Percentiles rank a stretch among this genome's conserved stretches.
phyloP scores from a whole-genome alignment of 352 stramenopile genomes.

The Globisporangium spiculum region DNA sequence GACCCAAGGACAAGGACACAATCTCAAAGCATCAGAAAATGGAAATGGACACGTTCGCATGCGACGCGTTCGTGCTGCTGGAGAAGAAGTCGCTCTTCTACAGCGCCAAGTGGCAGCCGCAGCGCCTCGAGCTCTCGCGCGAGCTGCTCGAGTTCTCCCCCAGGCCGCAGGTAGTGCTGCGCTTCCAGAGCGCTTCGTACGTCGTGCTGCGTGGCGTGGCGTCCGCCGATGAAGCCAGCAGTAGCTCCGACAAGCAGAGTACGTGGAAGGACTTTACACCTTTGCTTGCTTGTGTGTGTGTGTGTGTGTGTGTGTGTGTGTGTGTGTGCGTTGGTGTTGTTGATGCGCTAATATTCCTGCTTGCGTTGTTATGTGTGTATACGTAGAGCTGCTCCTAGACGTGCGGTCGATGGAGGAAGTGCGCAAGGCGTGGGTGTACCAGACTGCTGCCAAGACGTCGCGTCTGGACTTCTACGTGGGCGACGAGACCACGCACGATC shows the following conservation, averaged over 20 bases:
- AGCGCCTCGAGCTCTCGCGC: conserved; percentile 18
- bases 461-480: conserved; percentile 43
- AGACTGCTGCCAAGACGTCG: conserved; percentile 36
- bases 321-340: neutral
- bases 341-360: neutral
- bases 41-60: neutral
- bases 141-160: conserved; percentile 34
- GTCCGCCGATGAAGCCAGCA: neutral
- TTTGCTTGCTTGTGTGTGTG: neutral
- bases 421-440: conserved; percentile 33
- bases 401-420: conserved; percentile 44
- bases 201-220: conserved; percentile 22
- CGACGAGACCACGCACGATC: conserved; percentile 22
- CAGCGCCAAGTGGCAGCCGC: conserved; percentile 31
- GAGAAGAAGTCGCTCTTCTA: conserved; percentile 37
- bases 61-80: conserved; percentile 30
- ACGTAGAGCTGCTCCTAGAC: conserved; percentile 27
- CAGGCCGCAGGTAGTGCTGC: conserved; percentile 30
- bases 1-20: no score
- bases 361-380: neutral
- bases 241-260: conserved; percentile 13
- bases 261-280: neutral
- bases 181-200: conserved; percentile 23
- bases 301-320: neutral
- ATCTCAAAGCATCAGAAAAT: no score